A percentile compares a stretch with the other conserved stretches of the same genome.
Conservation (phyloP, 768 basidiomycete species). For the Kondoa subrosea region DNA sequence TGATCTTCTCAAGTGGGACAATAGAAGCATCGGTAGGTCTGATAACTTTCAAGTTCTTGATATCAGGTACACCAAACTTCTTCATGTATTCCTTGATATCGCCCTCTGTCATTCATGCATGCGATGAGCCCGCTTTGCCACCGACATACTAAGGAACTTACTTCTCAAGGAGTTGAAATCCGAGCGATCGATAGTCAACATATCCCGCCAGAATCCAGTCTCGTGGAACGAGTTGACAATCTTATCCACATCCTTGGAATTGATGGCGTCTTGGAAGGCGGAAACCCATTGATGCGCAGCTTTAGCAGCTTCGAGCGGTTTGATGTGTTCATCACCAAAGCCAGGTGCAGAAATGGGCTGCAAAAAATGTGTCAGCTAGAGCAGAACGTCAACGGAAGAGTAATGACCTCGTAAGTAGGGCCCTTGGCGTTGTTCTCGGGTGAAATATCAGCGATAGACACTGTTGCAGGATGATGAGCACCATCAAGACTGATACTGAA, state of each 20-base stretch:
- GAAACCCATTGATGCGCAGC: constrained; percentile 12
- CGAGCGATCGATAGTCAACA: constrained; percentile 21
- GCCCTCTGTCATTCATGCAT: constrained; percentile 4
- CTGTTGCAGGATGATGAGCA: too few species aligned
- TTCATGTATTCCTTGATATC: constrained; percentile 22
- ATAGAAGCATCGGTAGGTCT: constrained; percentile 18
- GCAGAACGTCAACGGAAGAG: too few species aligned
- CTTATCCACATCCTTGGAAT: constrained; percentile 14
- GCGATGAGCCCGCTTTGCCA: not conserved
- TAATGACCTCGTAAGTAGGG: too few species aligned
- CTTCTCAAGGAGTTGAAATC: constrained; percentile 23
- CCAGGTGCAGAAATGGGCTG: too few species aligned
- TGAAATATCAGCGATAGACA: too few species aligned
- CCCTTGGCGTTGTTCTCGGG: too few species aligned
- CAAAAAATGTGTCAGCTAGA: too few species aligned
- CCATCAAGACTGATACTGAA: too few species aligned
- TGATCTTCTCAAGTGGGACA: constrained; percentile 19
- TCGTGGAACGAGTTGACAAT: constrained; percentile 23
- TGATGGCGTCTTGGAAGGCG: constrained; percentile 17
- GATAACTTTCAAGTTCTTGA: constrained; percentile 16
- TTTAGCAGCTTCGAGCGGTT: constrained; percentile 18
- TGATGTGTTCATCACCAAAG: too few species aligned
- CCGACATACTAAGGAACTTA: not conserved
- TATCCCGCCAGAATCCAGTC: constrained; percentile 27
- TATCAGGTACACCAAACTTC: constrained; percentile 20